phyloP scores from a whole-genome alignment of 2,329 filamentous ascomycete genomes.

The Neonectria sp. region DNA sequence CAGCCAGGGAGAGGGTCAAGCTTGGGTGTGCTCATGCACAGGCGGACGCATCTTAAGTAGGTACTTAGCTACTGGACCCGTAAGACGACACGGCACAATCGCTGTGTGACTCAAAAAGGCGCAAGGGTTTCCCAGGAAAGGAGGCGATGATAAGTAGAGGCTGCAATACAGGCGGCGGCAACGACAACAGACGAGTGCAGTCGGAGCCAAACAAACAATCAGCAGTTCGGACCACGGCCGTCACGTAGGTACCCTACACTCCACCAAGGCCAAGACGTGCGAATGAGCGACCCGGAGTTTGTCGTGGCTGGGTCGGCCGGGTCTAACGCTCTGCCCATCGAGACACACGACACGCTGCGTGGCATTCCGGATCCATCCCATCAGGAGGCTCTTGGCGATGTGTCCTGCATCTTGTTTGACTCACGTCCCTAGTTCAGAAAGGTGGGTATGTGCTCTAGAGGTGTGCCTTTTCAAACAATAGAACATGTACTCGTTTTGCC shows the following conservation, averaged over 20 bases:
- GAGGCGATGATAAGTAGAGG: slow-evolving; percentile 20
- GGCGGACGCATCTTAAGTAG: slow-evolving; percentile 26
- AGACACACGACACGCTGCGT: slow-evolving; percentile 38
- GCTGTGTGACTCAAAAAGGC: slow-evolving; percentile 25
- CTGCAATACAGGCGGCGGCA: background rate
- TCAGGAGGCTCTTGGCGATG: background rate
- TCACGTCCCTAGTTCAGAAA: slow-evolving; percentile 15
- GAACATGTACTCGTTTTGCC: background rate
- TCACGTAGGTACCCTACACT: slow-evolving; percentile 9
- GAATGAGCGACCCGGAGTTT: slow-evolving; percentile 39
- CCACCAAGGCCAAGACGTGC: slow-evolving; percentile 21
- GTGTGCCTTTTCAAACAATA: background rate
- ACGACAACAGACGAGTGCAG: slow-evolving; percentile 11
- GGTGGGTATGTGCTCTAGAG: background rate
- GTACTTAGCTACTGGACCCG: background rate
- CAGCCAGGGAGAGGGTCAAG: background rate
- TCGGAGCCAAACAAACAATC: background rate
- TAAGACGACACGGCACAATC: background rate
- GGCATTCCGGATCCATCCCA: slow-evolving; percentile 15
- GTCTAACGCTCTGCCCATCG: slow-evolving; percentile 17
- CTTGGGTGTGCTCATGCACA: slow-evolving; percentile 14
- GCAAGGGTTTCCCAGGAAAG: slow-evolving; percentile 5
- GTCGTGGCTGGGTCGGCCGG: slow-evolving; percentile 33
- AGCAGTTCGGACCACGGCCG: background rate
- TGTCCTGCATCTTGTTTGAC: slow-evolving; percentile 24